These are phyloP conservation scores for Choanephora cucurbitarum DNA, from an alignment of 371 early-diverging fungal genomes.

Conservation along the genomic window DNA sequence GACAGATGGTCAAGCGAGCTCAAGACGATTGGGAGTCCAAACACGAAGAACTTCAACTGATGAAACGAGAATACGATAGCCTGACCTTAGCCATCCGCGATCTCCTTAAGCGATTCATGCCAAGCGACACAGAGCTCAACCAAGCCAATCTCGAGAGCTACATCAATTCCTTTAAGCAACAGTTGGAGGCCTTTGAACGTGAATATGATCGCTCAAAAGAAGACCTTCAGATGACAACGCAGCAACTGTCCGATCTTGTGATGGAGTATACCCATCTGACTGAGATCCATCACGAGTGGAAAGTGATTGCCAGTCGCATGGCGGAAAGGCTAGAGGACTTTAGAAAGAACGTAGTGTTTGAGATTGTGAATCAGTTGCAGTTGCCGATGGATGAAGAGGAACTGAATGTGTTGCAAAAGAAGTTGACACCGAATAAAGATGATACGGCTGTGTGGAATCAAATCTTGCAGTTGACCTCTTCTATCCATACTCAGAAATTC, in stretches of 20 bases:
- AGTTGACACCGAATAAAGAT: slow-evolving; percentile 30
- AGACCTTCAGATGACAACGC: slow-evolving; percentile 15
- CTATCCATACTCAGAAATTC: slow-evolving; percentile 35
- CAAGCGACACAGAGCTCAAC: background rate
- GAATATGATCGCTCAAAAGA: slow-evolving; percentile 6
- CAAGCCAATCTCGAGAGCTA: slow-evolving; percentile 3
- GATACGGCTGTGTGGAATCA: slow-evolving; percentile 41
- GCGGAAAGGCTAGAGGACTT: slow-evolving; percentile 43
- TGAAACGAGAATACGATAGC: slow-evolving; percentile 9
- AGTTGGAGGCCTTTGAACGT: slow-evolving; percentile 9
- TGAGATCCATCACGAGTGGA: slow-evolving; percentile 35
- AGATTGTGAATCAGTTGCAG: slow-evolving; percentile 45
- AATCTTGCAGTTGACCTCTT: slow-evolving; percentile 31
- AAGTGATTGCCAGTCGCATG: slow-evolving; percentile 34
- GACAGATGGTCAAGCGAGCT: slow-evolving; percentile 52
- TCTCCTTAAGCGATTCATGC: slow-evolving; percentile 14
- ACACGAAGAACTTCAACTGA: slow-evolving; percentile 32
- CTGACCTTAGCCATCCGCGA: slow-evolving; percentile 9
- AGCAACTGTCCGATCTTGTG: slow-evolving; percentile 21
- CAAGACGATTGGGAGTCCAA: slow-evolving; percentile 55
- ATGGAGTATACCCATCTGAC: slow-evolving; percentile 23
- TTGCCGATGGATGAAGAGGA: slow-evolving; percentile 45
- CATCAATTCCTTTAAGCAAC: slow-evolving; percentile 6
- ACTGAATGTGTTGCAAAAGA: slow-evolving; percentile 30
- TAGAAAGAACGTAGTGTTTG: slow-evolving; percentile 36